Evolutionary conservation across 2,329 filamentous ascomycete genomes (phyloP), one percentile per base, ranked within the genome.

Genomic region (Knoxdaviesia capensis): DNA sequence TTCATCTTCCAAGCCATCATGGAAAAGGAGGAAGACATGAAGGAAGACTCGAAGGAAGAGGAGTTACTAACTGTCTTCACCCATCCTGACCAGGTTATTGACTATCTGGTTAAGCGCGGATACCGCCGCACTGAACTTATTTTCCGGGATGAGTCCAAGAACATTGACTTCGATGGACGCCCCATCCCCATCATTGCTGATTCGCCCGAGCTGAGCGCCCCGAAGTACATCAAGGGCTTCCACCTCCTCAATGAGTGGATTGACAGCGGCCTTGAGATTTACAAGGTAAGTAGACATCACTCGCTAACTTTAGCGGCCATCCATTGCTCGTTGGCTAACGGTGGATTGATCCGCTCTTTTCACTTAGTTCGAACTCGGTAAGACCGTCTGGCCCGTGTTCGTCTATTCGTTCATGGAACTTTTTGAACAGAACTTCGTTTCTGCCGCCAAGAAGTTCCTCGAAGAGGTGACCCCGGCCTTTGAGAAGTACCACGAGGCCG

Each of bases 61-160:
- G 20, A 20, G 20, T n/a, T 9, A 28, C 36, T 8, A 8, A 8
- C 8, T 33, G 28, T 28, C 20, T 31, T 31, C 38, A 4, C 8
- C 33, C 34, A 6, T 31, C 11, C 7, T 6, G 11, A 34, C 28
- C 30, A 76, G 71, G 71, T 98, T 4, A 87, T 94, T 6, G 90
- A 98, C 52, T 98, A 98, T 57, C 68, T 98, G 1, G 74, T 86
- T 3, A 98, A 98, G 58, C 87, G 94, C 50, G 90, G 90, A 0
- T 98, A 94, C 59, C 86, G 78, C 42, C 73, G 81, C 29, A 96
- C 90, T 1, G 90, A 98, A 59, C 83, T 88, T 20, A 83, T 90
- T 56, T 82, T 98, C 42, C 76, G 90, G 37, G 80, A 85, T 57
- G 90, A 98, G 59, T 93, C 87, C 1, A 77, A 82, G 29, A 77